A percentile compares a stretch with the other conserved stretches of the same genome.
Conservation (phyloP, 2,329 filamentous ascomycete genomes). For the Alternaria viburni region DNA sequence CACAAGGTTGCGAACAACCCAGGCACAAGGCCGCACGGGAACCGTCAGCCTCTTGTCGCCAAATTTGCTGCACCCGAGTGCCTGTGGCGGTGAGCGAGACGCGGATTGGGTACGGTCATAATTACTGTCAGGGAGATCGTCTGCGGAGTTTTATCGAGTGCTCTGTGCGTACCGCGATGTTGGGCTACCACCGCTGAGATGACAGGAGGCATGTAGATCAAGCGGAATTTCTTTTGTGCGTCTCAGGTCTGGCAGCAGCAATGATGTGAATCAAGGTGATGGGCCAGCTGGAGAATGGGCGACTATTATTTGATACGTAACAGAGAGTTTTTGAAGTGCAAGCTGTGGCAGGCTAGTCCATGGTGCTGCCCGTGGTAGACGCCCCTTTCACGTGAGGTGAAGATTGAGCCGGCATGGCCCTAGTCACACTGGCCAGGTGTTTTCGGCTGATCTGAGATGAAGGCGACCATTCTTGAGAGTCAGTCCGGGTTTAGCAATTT, state of each 20-base stretch:
- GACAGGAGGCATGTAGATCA: constrained; percentile 21
- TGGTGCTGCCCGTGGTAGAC: constrained; percentile 6
- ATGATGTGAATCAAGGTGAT: background rate
- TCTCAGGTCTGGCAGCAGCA: constrained; percentile 10
- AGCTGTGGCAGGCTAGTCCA: constrained; percentile 19
- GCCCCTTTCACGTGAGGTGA: constrained; percentile 41
- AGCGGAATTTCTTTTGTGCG: constrained; percentile 11
- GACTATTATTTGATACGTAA: constrained; percentile 34
- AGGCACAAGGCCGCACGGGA: constrained; percentile 1
- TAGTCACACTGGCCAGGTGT: constrained; percentile 25
- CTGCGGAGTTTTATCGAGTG: constrained; percentile 23
- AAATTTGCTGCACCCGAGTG: constrained; percentile 7
- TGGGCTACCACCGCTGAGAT: constrained; percentile 23
- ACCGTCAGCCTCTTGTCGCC: constrained; percentile 6
- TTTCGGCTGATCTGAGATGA: constrained; percentile 43
- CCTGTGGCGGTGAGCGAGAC: constrained; percentile 30
- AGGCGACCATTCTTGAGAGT: constrained; percentile 18
- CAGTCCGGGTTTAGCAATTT: constrained; percentile 30
- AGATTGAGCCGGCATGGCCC: constrained; percentile 30
- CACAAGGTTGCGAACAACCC: constrained; percentile 3
- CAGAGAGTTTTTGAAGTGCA: constrained; percentile 6
- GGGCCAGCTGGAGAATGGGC: constrained; percentile 5
- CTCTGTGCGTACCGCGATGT: constrained; percentile 26
- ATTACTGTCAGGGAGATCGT: constrained; percentile 32
- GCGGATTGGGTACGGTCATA: constrained; percentile 23